Base-by-base conservation (phyloP, 2,329 filamentous ascomycete genomes). In the Pestalotiopsis fici region DNA sequence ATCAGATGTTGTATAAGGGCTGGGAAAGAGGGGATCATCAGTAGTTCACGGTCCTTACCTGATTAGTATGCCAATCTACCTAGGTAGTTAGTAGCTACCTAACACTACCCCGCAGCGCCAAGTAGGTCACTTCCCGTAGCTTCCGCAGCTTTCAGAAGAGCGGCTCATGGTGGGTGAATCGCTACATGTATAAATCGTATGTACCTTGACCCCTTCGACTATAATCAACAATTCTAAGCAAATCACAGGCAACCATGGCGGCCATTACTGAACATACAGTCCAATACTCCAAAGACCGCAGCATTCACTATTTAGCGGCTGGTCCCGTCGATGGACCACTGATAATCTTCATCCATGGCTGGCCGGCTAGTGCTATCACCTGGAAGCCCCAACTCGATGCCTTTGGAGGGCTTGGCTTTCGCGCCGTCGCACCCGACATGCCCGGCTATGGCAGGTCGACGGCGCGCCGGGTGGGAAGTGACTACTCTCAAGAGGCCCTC, bases 401-500 rank as follows among this genome's bases (percentile, higher is more conserved):
- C n/a, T 71, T 78, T 39, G 73, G 72, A 1, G 65, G 66, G 35
- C 65, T 75, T 13, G 77, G 77, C 37, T 79, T 78, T 69, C 76
- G 75, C n/a, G 75, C 72, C 59, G 62, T 78, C 18, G 75, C 74
- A 0, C 77, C 77, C 11, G 78, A 78, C 68, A 75, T 72, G 61
- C 78, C 80, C 0, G 80, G 81, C 9, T 82, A 79, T 56, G 80
- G 81, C 6, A 67, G 69, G 9, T 81, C 76, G 43, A 78, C 75
- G 59, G 76, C 76, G 18, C 77, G 77, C 4, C 60, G 69, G 1
- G 71, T 75, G n/a, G n/a, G 64, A 1, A 57, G 68, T 0, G 67
- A 73, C 31, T 82, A 82, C 59, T 70, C 72, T 1, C 73, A 78
- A 1, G 76, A 77, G 50, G 64, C 73, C 0, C 74, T 80, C 66